Evolutionary conservation across 192 early-diverging fungal genomes (phyloP).

Genomic region (Linnemannia hyalina): DNA sequence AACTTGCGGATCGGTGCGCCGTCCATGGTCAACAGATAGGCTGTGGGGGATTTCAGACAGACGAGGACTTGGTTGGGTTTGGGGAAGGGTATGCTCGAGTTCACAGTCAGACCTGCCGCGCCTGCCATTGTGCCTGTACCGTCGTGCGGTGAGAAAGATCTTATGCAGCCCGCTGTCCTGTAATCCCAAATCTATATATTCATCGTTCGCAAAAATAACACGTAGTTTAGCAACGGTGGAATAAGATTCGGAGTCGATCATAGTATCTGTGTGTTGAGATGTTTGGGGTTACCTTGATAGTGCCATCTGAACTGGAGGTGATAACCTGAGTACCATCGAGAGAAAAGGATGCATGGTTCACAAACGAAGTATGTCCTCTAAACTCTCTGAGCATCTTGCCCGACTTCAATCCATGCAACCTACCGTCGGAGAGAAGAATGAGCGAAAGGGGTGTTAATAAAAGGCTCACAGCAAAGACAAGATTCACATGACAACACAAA

Average conservation of each 20-base stretch:
- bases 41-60: conserved; percentile 80
- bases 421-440: conserved; percentile 7
- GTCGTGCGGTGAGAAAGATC: conserved; percentile 69
- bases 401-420: conserved; percentile 92
- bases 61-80: conserved; percentile 79
- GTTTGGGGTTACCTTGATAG: conserved; percentile 71
- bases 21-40: conserved; percentile 76
- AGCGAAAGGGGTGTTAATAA: neutral
- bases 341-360: conserved; percentile 85
- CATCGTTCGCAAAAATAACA: neutral
- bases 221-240: neutral
- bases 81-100: conserved; percentile 73
- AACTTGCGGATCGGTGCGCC: conserved; percentile 71
- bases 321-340: conserved; percentile 78
- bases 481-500: neutral
- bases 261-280: neutral
- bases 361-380: conserved; percentile 90
- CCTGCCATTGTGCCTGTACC: conserved; percentile 67
- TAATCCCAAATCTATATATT: conserved; percentile 87
- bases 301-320: conserved; percentile 90
- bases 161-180: conserved; percentile 75
- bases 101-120: conserved; percentile 65
- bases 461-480: neutral
- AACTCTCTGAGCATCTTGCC: conserved; percentile 94
- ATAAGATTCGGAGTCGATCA: too few species aligned